Base-by-base conservation (phyloP, 2,329 filamentous ascomycete species). In the Botrytis tulipae region DNA sequence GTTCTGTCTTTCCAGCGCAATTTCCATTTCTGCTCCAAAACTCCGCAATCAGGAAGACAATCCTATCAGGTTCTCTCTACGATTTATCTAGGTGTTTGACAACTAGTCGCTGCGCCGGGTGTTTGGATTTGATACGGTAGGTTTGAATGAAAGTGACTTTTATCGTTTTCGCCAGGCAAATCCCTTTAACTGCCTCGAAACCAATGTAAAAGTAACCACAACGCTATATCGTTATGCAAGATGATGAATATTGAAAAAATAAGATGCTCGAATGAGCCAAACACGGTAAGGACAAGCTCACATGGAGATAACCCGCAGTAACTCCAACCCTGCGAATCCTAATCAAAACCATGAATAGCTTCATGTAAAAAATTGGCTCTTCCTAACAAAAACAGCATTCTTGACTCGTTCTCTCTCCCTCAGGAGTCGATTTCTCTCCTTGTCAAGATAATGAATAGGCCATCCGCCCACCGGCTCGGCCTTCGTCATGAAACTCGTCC, bases 401-500 rank as follows among this genome's bases (percentile, higher is more conserved):
- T 61, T 51, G 35, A 68, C 51, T 32, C 46, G 59, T 29, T 70
- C 66, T 54, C 66, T 73, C 57, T 73, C 66, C 35, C 57, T 70
- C 42, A 70, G 40, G 8, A 73, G 48, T 20, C 42, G 51, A 29
- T 57, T 66, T 54, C 72, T 57, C 67, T 71, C 72, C 60, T 57
- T 71, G 60, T 71, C 68, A 16, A 73, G 61, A 46, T 71, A 73
- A 32, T 71, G 68, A 20, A 71, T 14, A 12, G 72, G 68, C 68
- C 68, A 71, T 14, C 67, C 72, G 4, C 37, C 60, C 14, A 77
- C 63, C 7, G 60, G n/a, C 14, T 74, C 74, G 14, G 74, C 54
- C 22, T 71, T 46, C 10, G 59, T 74, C 74, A 77, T 74, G 32
- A 73, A 77, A 7, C 65, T 65, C 3, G 73, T 73, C 29, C 75